Percentiles rank a stretch among this genome's conserved stretches.
phyloP scores from a whole-genome alignment of 371 early-diverging fungal species.

The Mortierella sp. region DNA sequence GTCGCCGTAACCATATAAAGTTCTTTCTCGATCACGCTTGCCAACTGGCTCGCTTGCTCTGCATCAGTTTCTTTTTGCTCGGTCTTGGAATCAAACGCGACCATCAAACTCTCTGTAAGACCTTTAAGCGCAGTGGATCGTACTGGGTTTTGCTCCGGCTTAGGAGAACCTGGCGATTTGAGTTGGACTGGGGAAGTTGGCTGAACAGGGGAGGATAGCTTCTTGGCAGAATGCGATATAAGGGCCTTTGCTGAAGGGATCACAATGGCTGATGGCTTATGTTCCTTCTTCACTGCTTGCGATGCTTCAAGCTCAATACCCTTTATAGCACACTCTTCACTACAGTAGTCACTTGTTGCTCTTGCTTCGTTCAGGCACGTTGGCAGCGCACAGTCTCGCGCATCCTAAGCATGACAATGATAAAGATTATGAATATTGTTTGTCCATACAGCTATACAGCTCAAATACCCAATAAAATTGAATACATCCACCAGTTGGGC shows the following conservation, averaged over 20 bases:
- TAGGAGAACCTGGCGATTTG: slow-evolving; percentile 48
- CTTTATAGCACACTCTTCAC: slow-evolving; percentile 59
- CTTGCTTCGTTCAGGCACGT: slow-evolving; percentile 52
- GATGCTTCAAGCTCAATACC: slow-evolving; percentile 51
- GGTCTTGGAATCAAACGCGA: slow-evolving; percentile 23
- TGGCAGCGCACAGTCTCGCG: slow-evolving; percentile 46
- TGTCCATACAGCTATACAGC: no score
- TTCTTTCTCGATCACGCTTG: slow-evolving; percentile 45
- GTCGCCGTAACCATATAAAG: slow-evolving; percentile 49
- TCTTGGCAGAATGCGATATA: slow-evolving; percentile 21
- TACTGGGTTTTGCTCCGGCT: slow-evolving; percentile 66
- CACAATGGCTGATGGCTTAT: slow-evolving; percentile 17
- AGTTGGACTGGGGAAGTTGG: slow-evolving; percentile 31
- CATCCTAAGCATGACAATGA: slow-evolving; percentile 30
- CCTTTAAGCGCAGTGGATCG: slow-evolving; percentile 70
- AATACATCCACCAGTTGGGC: neutral
- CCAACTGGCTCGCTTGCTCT: slow-evolving; percentile 24
- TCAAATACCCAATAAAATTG: neutral
- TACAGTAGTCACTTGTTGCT: slow-evolving; percentile 48
- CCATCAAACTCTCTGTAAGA: slow-evolving; percentile 55
- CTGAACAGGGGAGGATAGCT: slow-evolving; percentile 18
- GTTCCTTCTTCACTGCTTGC: slow-evolving; percentile 33
- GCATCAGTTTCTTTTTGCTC: slow-evolving; percentile 15
- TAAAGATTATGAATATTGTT: neutral
- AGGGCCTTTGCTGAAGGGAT: slow-evolving; percentile 25